phyloP scores from a whole-genome alignment of 495 filamentous ascomycete species.

The Aspergillus bertholletiae region DNA sequence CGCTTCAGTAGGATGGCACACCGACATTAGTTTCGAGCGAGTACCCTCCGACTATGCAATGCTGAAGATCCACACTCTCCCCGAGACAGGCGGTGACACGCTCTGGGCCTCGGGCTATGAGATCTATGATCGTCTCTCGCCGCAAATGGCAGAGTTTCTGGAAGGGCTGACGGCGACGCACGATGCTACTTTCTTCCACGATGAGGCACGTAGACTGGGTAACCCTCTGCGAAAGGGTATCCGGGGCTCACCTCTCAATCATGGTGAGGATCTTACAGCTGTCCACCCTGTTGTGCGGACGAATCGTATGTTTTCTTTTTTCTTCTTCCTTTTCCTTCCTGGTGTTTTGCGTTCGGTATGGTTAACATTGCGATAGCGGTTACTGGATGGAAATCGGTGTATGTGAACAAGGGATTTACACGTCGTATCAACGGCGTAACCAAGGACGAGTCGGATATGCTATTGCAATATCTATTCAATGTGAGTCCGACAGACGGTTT shows the following conservation, averaged over 20 bases:
- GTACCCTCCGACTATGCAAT: constrained; percentile 63
- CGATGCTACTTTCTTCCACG: constrained; percentile 47
- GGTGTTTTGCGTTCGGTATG: background rate
- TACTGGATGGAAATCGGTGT: constrained; percentile 75
- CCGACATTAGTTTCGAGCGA: constrained; percentile 67
- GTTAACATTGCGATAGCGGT: constrained; percentile 37
- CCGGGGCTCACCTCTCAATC: constrained; percentile 54
- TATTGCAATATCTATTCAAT: constrained; percentile 39
- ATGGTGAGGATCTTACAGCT: constrained; percentile 55
- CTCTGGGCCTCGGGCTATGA: constrained; percentile 42
- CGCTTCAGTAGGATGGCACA: constrained; percentile 56
- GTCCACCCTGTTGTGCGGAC: constrained; percentile 72
- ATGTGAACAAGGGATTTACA: constrained; percentile 60
- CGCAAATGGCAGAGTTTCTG: constrained; percentile 58
- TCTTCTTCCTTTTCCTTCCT: constrained; percentile 12
- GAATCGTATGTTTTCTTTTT: constrained; percentile 46
- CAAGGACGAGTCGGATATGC: constrained; percentile 30
- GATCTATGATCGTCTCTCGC: constrained; percentile 65
- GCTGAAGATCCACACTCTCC: constrained; percentile 58
- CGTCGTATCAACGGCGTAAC: constrained; percentile 58
- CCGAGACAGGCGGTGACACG: constrained; percentile 67
- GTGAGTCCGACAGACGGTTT: constrained; percentile 42
- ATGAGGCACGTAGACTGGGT: constrained; percentile 24
- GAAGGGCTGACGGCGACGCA: constrained; percentile 65
- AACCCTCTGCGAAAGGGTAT: constrained; percentile 23